Base-by-base conservation (phyloP, 164 flowering plant genomes). In the Tetrastigma voinierianum region DNA sequence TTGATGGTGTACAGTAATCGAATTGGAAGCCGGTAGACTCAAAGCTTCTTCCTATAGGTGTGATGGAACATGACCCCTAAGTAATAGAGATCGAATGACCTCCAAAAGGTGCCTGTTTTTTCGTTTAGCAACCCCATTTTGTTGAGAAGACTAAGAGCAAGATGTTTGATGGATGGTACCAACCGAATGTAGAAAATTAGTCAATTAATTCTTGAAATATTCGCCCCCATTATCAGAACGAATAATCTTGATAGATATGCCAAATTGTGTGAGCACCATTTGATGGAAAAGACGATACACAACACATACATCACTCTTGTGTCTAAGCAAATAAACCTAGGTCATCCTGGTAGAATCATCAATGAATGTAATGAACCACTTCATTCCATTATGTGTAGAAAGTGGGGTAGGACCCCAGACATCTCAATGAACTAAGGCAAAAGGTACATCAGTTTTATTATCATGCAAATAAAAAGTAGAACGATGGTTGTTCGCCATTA, bases 221-320 rank as follows among this genome's bases (percentile, higher is more conserved):
- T 66, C 68, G 9, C n/a, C 54, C 61, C 10, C 61, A 56, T 66
- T 66, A 66, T 66, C 52, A n/a, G 12, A 52, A 10, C 23, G 52
- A 9, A 66, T 10, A 46, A 44, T 14, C 25, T 66, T 55, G n/a
- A 66, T 46, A 43, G 53, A 66, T 1, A 46, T 66, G 18, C 51
- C 61, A 66, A 66, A 66, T 45, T 66, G 55, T n/a, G n/a, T 62
- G 16, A 62, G 20, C 18, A 62, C 65, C 46, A 62, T 62, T 21
- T 49, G 25, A n/a, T 62, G 43, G 55, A 15, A 24, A 13, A 48
- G 21, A 9, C 13, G 49, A 51, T 48, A 62, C 43, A 62, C 45
- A 49, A 10, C 7, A 49, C 15, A 62, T 16, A 14, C 65, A 62
- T 48, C 65, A 48, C 56, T 62, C n/a, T 19, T n/a, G n/a, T n/a